Base-by-base conservation (phyloP, 805 yeast species). In the Yarrowia divulgata region DNA sequence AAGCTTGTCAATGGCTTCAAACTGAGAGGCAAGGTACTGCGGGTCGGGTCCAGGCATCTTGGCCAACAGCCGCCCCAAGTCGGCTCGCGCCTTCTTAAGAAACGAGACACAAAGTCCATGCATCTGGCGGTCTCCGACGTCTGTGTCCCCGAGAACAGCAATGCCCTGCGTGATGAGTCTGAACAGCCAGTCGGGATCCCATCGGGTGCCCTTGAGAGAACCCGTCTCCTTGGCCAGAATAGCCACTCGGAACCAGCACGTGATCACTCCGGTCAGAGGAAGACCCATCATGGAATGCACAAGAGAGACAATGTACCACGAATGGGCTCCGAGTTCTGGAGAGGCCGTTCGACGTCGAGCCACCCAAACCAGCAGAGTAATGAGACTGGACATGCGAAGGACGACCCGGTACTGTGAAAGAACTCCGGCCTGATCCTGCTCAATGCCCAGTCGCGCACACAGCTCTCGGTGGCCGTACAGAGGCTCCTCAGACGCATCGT, bases 121-220 rank as follows among this genome's bases (percentile, higher is more conserved):
- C 55, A 63, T 48, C 37, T 48, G 43, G 35, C 23, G 23, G 42
- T 57, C 63, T 10, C 63, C 63, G 10, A 60, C 50, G 16, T 60
- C 66, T 8, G 52, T 29, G 45, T 60, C 66, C 8, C 39, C 48
- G 13, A 63, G 50, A 10, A 63, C 68, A 8, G 39, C 48, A n/a
- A 63, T 48, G 23, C 57, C 68, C 39, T 49, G 57, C n/a, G 57
- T 63, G 57, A 63, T 48, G 43, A 63, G 68, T 6, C 40, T 19
- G 57, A 63, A 63, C 39, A 63, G 68, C 68, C 45, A 48, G 12
- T 63, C 48, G 23, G 68, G 68, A 39, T 49, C 57, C 55, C 55
- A 63, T 8, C 57, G 55, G 2, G 68, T 18, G 9, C 57, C 68
- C 42, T 60, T 43, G 32, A 60, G 52, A 14, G 57, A 23, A 12